Evolutionary conservation across 202 grass and related monocot genomes (phyloP), one percentile per base, ranked within the genome.

Genomic region (Setaria viridis): DNA sequence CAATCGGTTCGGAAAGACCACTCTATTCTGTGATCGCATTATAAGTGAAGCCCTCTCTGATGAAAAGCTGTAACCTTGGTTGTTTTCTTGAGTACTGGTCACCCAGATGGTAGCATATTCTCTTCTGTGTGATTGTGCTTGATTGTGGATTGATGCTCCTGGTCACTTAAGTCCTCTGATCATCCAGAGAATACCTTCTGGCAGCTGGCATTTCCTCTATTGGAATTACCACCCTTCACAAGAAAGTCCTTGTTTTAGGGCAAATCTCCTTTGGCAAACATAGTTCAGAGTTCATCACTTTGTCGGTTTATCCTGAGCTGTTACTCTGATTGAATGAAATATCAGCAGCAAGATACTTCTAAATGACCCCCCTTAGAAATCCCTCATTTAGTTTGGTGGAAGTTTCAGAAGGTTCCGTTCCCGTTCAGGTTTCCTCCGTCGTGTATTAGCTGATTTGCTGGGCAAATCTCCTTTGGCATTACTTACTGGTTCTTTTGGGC

Each of bases 261-360:
- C 88, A 99, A 91, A 96, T 96, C 93, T 99, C 92, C 90, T 96
- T 94, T 96, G 97, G 85, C 92, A 95, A 87, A 80, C 48, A 82
- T 51, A 82, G 70, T 85, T 90, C 3, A 42, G 77, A 78, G 62
- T 77, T 21, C 66, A 47, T 76, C 66, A 53, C 70, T 73, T 39
- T 82, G 71, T 82, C 1, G 16, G 68, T 53, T 17, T 77, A 70
- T 77, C 63, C 73, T 59, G 63, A 82, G 43, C 32, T 60, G 70
- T 78, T 62, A 72, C 19, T n/a, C 45, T 83, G 1, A 11, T 69
- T 68, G 39, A 11, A 65, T 67, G 48, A 87, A 76, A 13, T 69
- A 85, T 85, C 75, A 72, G 14, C 6, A 86, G 6, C 2, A 17
- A 78, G 6, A 62, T 3, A 64, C 74, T 67, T 79, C 32, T 62